Evolutionary conservation across 2,329 filamentous ascomycete species (phyloP).

Genomic region (Fusarium odoratissimum): DNA sequence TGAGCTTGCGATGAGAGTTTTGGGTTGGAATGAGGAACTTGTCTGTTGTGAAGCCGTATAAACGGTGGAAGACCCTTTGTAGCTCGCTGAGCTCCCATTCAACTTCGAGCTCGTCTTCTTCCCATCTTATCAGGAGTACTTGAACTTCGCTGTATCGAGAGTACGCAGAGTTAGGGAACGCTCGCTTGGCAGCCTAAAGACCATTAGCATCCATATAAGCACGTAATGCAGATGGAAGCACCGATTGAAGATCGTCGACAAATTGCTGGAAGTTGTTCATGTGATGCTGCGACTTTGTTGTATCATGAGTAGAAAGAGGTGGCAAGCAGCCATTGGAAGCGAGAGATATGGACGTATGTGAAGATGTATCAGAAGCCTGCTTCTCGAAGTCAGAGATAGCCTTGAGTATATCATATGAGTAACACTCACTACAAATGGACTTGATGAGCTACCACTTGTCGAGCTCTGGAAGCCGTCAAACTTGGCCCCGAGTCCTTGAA

Average conservation of each 20-base stretch:
- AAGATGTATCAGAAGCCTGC: conserved; percentile 44
- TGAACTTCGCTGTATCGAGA: conserved; percentile 44
- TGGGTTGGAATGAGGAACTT: conserved; percentile 42
- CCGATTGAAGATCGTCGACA: conserved; percentile 39
- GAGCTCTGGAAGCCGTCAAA: conserved; percentile 44
- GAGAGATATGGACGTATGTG: conserved; percentile 42
- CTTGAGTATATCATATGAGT: background rate
- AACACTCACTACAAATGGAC: conserved; percentile 42
- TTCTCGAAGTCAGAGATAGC: conserved; percentile 25
- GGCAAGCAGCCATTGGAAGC: conserved; percentile 38
- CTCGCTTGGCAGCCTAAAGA: conserved; percentile 38
- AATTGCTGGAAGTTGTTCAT: conserved; percentile 41
- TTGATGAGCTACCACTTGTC: conserved; percentile 37
- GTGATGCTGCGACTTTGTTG: conserved; percentile 43
- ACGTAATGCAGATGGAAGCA: background rate
- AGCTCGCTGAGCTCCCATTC: conserved; percentile 41
- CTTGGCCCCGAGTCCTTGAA: conserved; percentile 39
- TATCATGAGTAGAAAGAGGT: conserved; percentile 41
- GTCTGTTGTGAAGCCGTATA: conserved; percentile 40
- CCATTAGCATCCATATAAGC: conserved; percentile 3
- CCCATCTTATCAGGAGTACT: conserved; percentile 43
- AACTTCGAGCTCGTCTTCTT: conserved; percentile 44
- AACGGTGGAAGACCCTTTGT: conserved; percentile 31
- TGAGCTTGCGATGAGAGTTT: conserved; percentile 43
- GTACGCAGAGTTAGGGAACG: conserved; percentile 44